Base-by-base conservation (phyloP, 176 grass and related monocot genomes). In the Oryza meridionalis region DNA sequence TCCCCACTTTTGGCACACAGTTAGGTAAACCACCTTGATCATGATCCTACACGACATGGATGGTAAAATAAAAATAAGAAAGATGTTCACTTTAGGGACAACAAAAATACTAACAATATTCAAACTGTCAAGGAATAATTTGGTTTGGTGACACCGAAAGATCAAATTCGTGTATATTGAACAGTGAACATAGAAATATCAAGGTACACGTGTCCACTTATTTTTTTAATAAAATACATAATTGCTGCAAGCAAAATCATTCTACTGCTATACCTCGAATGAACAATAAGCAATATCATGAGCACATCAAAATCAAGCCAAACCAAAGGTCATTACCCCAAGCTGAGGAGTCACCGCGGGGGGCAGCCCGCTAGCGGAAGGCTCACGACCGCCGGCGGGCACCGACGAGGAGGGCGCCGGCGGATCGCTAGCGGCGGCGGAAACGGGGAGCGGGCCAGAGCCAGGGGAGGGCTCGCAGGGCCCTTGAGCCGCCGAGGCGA, bases 1-100 rank as follows among this genome's bases (percentile, higher is more conserved):
- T 81, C 26, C 78, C 65, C 9, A 50, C 74, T 77, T 77, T 77
- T 40, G 51, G 50, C 21, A 58, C 51, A 61, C 25, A 12, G 62
- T 62, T 59, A 24, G 50, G 6, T 11, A 22, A 35, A 77, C 17
- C 31, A 40, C 29, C 50, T 38, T 61, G 74, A 62, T 33, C 29
- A 77, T 19, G n/a, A 37, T 7, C 19, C 74, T 77, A 61, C 1
- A 58, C 33, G 4, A 61, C n/a, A 59, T 35, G 16, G 17, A 76
- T 75, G 9, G 16, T 31, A 3, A 47, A 21, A 15, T 11, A 5
- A 75, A 12, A 9, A 26, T 8, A 55, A 19, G 15, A 75, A 75
- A 75, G 3, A 53, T 17, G 27, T 53, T 75, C 16, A 55, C 15
- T 55, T 33, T 7, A 32, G 27, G 72, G 51, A 55, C 1, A 33